Conservation (phyloP, 805 yeast genomes). For the Sungouiozyma ichnusensis region DNA sequence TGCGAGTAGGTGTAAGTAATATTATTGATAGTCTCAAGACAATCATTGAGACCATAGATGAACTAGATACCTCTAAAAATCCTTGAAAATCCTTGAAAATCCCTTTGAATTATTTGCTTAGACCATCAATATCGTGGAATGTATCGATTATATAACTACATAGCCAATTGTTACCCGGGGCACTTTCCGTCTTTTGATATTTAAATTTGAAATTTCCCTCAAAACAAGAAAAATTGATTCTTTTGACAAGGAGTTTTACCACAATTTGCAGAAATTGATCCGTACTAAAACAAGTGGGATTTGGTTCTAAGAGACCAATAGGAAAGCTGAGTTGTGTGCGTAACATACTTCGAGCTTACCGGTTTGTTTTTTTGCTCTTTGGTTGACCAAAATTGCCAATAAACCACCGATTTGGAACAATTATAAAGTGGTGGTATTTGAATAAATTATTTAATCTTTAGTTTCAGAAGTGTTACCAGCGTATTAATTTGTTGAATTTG, state of each 20-base stretch:
- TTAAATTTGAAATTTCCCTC: neutral
- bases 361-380: neutral
- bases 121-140: neutral
- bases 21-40: constrained; percentile 69
- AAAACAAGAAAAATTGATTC: neutral
- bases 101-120: too few relatives aligned
- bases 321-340: neutral
- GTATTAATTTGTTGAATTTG: too few relatives aligned
- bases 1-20: constrained; percentile 78
- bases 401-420: too few relatives aligned
- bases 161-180: neutral
- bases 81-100: too few relatives aligned
- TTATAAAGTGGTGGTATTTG: too few relatives aligned
- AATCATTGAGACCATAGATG: constrained; percentile 70
- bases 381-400: too few relatives aligned
- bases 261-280: neutral
- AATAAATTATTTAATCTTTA: too few relatives aligned
- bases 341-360: neutral
- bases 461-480: too few relatives aligned
- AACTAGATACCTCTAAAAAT: constrained; percentile 14
- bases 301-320: neutral
- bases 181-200: too few relatives aligned
- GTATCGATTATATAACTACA: neutral
- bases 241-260: neutral
- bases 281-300: neutral